Evolutionary conservation across 75 land plant species (phyloP).

Genomic region (Picea sitchensis): DNA sequence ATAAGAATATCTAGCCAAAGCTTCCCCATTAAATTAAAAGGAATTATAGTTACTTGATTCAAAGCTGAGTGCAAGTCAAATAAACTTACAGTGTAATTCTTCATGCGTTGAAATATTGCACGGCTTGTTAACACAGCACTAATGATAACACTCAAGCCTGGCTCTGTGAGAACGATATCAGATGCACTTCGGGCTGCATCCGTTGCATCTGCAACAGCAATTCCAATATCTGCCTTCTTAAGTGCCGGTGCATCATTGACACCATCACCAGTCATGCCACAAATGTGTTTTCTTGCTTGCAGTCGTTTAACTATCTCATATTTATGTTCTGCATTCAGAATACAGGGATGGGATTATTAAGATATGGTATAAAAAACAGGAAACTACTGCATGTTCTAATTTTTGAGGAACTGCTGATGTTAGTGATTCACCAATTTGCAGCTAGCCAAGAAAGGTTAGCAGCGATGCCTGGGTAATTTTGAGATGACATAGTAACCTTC

Average conservation of each 20-base stretch:
- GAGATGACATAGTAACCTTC: not conserved
- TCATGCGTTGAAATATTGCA: conserved; percentile 62
- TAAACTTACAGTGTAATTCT: conserved; percentile 46
- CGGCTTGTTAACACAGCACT: conserved; percentile 62
- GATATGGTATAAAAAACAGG: not conserved
- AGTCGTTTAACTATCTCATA: conserved; percentile 59
- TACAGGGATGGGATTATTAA: conserved; percentile 2
- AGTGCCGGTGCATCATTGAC: conserved; percentile 79
- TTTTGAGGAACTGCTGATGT: not conserved
- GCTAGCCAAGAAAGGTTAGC: not conserved
- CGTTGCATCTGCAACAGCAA: conserved; percentile 62
- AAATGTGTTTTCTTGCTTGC: conserved; percentile 61
- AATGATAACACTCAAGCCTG: conserved; percentile 58
- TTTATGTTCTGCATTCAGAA: conserved; percentile 48
- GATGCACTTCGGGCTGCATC: conserved; percentile 63
- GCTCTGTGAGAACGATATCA: conserved; percentile 59
- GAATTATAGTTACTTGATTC: not conserved
- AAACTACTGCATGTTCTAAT: not conserved
- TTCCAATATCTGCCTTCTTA: conserved; percentile 73
- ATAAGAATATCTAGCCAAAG: not conserved
- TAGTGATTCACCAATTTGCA: not conserved
- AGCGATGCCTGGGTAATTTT: not conserved
- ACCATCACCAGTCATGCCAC: conserved; percentile 82
- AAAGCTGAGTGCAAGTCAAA: not conserved
- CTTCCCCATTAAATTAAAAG: not conserved